A percentile compares a stretch with the other conserved stretches of the same genome.
Conservation (phyloP, 192 early-diverging fungal species). For the Diversispora epigaea region DNA sequence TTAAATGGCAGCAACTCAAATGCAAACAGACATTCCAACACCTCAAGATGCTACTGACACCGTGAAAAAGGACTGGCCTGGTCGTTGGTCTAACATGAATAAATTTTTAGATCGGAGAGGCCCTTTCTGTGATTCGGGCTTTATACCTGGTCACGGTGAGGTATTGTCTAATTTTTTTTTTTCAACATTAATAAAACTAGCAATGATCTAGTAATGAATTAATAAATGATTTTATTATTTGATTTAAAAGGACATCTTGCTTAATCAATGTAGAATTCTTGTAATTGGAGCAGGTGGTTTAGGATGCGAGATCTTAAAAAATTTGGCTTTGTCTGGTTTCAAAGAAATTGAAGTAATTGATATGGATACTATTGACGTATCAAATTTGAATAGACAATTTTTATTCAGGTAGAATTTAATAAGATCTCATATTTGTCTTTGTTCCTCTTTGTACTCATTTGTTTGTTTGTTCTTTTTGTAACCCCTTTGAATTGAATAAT, state of each 20-base stretch:
- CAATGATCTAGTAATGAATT: neutral
- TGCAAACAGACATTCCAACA: constrained; percentile 22
- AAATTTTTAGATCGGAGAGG: constrained; percentile 24
- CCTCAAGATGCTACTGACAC: neutral
- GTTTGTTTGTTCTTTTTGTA: neutral
- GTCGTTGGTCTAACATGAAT: constrained; percentile 17
- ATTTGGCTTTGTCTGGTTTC: constrained; percentile 78
- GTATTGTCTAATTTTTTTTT: neutral
- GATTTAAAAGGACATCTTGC: constrained; percentile 32
- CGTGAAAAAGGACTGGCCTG: neutral
- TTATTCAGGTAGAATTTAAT: constrained; percentile 60
- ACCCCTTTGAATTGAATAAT: neutral
- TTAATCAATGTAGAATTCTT: constrained; percentile 62
- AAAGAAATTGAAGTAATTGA: constrained; percentile 82
- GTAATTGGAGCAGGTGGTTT: constrained; percentile 86
- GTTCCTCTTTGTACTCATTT: too few relatives aligned
- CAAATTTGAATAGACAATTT: constrained; percentile 84
- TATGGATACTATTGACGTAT: constrained; percentile 87
- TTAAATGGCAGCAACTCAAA: constrained; percentile 13
- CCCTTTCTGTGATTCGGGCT: constrained; percentile 14
- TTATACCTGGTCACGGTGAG: constrained; percentile 9
- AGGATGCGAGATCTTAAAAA: constrained; percentile 83
- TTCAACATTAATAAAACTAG: neutral
- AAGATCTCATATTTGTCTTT: neutral
- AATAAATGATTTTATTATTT: neutral